Conservation (phyloP, 768 basidiomycete genomes). For the Dioszegia aurantiaca region DNA sequence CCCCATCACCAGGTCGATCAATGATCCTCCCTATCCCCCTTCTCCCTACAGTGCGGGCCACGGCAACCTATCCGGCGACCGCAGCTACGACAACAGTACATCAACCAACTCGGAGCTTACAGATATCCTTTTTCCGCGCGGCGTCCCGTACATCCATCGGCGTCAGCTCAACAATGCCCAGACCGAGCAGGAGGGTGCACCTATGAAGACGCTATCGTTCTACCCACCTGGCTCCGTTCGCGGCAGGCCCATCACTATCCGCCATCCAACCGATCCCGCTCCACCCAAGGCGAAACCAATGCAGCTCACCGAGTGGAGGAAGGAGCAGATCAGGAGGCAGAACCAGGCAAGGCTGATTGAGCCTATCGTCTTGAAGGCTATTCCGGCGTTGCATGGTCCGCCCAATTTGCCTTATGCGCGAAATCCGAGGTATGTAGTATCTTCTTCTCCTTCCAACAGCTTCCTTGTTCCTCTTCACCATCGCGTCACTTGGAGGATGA, state of each 20-base stretch:
- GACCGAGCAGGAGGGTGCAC: background rate
- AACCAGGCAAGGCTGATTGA: conserved; percentile 19
- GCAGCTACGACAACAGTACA: conserved; percentile 5
- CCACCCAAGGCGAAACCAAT: background rate
- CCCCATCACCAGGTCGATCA: background rate
- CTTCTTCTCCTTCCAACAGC: background rate
- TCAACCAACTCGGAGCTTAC: conserved; percentile 17
- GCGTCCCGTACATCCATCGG: conserved; percentile 23
- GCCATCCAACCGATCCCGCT: conserved; percentile 3
- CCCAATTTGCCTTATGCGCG: conserved; percentile 41
- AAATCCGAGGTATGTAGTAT: conserved; percentile 41
- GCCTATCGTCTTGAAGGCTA: conserved; percentile 18
- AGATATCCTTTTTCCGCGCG: conserved; percentile 24
- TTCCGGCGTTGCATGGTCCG: conserved; percentile 38
- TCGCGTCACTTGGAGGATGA: background rate
- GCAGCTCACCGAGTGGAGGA: conserved; percentile 26
- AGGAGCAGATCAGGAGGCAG: conserved; percentile 30
- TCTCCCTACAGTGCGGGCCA: conserved; percentile 1
- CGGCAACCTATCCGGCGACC: background rate
- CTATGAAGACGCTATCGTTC: background rate
- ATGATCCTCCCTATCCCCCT: background rate
- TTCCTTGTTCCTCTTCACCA: background rate
- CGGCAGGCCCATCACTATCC: conserved; percentile 2
- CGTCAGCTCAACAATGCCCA: background rate
- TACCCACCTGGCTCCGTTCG: background rate